Evolutionary conservation across 768 basidiomycete genomes (phyloP).

Genomic region (Daedaleopsis sinensis): DNA sequence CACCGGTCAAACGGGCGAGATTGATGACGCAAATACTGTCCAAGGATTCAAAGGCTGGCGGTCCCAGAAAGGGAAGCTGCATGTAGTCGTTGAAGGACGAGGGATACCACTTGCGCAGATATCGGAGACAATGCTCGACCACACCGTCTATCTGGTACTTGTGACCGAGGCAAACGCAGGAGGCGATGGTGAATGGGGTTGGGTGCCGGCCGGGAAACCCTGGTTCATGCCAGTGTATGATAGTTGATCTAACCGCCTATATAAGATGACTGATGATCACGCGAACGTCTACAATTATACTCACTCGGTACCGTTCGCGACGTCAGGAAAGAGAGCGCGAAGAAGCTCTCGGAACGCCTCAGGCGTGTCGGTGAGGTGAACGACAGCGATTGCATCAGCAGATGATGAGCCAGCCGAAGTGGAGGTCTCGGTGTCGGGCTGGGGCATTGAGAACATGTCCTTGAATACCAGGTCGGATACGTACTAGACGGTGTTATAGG

Average conservation of each 20-base stretch:
- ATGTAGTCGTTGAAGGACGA: background rate
- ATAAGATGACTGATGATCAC: too few relatives aligned
- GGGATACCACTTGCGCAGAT: background rate
- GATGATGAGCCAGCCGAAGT: too few relatives aligned
- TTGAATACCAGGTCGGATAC: constrained; percentile 14
- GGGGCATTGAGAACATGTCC: constrained; percentile 15
- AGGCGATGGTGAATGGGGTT: background rate
- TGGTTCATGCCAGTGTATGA: too few relatives aligned
- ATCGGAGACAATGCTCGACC: background rate
- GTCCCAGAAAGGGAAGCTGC: background rate
- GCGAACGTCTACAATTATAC: too few relatives aligned
- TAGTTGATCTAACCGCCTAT: too few relatives aligned
- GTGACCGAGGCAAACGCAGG: background rate
- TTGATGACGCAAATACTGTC: constrained; percentile 9
- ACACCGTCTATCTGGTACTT: background rate
- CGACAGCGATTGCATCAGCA: background rate
- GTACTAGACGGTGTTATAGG: too few relatives aligned
- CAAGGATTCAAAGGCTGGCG: background rate
- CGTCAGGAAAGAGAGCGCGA: background rate
- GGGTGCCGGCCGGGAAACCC: too few relatives aligned
- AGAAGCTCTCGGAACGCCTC: background rate
- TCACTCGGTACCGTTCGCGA: background rate
- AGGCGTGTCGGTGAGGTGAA: background rate
- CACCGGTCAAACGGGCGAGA: constrained; percentile 8
- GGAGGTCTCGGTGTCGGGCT: background rate